Conservation (phyloP, 1,139 yeast genomes). For the Kazachstania sp. region DNA sequence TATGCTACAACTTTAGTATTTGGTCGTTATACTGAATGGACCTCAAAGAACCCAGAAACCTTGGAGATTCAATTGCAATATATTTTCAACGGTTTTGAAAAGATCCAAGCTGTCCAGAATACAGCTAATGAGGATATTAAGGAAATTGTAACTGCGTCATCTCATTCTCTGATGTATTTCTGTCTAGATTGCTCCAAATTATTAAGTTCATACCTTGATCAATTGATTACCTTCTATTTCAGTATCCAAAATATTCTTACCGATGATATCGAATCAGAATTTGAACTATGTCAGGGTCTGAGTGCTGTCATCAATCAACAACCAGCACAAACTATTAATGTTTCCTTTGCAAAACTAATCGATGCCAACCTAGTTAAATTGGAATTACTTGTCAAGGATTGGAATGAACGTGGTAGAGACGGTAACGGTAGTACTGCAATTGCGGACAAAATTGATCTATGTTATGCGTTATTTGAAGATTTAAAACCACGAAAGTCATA, state of each 20-base stretch:
- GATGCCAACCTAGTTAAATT: constrained; percentile 55
- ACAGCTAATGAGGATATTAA: constrained; percentile 3
- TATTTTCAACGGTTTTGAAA: constrained; percentile 68
- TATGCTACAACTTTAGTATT: constrained; percentile 89
- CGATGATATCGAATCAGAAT: constrained; percentile 55
- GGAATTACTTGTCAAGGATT: constrained; percentile 21
- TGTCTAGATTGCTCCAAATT: constrained; percentile 81
- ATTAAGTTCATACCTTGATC: constrained; percentile 63
- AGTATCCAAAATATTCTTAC: constrained; percentile 43
- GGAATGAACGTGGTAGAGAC: constrained; percentile 26
- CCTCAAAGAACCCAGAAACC: constrained; percentile 72
- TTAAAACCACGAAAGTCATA: constrained; percentile 39
- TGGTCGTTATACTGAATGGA: constrained; percentile 95
- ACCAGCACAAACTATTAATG: constrained; percentile 36
- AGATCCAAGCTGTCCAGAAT: constrained; percentile 23
- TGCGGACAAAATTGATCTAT: constrained; percentile 68
- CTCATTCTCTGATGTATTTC: constrained; percentile 89
- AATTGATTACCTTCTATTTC: constrained; percentile 65
- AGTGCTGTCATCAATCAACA: constrained; percentile 71
- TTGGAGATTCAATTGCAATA: constrained; percentile 78
- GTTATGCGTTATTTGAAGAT: constrained; percentile 62
- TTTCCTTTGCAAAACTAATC: constrained; percentile 51
- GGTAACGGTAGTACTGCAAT: constrained; percentile 35
- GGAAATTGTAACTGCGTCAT: constrained; percentile 75
- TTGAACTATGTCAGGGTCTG: constrained; percentile 82